Evolutionary conservation across 108 stramenopile species (phyloP), one percentile per base, ranked within the genome.

Genomic region (Cylindrotheca fusiformis): DNA sequence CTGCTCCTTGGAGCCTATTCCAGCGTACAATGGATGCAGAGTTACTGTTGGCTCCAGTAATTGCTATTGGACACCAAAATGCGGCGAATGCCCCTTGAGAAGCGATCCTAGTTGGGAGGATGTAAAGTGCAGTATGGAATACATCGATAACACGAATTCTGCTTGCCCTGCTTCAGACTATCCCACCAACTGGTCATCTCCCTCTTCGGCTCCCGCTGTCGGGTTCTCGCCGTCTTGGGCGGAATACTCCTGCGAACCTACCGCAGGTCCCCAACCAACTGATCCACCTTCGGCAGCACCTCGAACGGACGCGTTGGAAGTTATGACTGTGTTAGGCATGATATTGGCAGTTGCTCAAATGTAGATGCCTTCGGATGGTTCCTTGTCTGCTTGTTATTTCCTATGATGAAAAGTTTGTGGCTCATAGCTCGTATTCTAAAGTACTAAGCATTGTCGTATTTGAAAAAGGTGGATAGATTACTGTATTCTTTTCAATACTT

Each of bases 1-100:
- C 32, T 72, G 71, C 45, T 22, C 60, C 18, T 32, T 72, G 49
- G 51, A 44, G 49, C 25, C 41, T 22, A 59, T 72, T 49, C 63
- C 71, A n/a, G 63, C 48, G 14, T 63, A 54, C 24, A 52, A 55
- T 20, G 71, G 71, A 2, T 72, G 71, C 58, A 55, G 71, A 45
- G 26, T 72, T 32, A 47, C 47, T 30, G 71, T 72, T 19, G 56
- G 51, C n/a, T 26, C 2, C 18, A 63, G 63, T 10, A 72, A 64
- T 30, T 72, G 71, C 51, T 55, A 41, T 19, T 72, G 63, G 63
- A 46, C 45, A 29, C 71, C 71, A 5, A 50, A 44, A 14, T 72
- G 71, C 31, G 71, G 48, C 12, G 48, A 41, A 41, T 41, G 36
- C 14, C 36, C 36, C 23, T 20, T 65, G 63, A 22, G 52, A 45